Conservation (phyloP, 495 filamentous ascomycete genomes). For the Hyaloscypha finlandica region DNA sequence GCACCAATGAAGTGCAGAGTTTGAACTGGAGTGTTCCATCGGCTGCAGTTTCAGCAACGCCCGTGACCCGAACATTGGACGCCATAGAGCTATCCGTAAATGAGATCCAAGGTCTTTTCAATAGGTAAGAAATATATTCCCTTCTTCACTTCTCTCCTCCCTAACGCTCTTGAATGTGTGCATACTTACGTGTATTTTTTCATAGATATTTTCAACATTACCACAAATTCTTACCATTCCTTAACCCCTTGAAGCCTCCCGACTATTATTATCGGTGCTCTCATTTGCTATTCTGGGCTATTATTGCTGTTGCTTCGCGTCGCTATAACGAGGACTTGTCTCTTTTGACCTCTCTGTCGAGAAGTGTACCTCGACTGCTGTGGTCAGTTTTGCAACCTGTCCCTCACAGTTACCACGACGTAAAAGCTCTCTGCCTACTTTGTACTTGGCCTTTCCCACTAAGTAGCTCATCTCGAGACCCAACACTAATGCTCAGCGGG, state of each 20-base stretch:
- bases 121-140: slow-evolving; percentile 44
- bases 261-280: slow-evolving; percentile 72
- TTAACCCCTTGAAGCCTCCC: slow-evolving; percentile 66
- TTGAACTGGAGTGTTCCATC: background rate
- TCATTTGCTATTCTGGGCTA: slow-evolving; percentile 83
- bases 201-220: slow-evolving; percentile 68
- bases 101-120: slow-evolving; percentile 68
- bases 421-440: slow-evolving; percentile 82
- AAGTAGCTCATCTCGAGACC: slow-evolving; percentile 77
- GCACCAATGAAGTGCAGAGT: background rate
- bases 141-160: background rate
- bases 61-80: slow-evolving; percentile 59
- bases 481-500: slow-evolving; percentile 82
- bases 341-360: slow-evolving; percentile 66
- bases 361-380: slow-evolving; percentile 68
- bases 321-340: slow-evolving; percentile 64
- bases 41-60: slow-evolving; percentile 24
- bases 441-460: slow-evolving; percentile 89
- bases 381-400: slow-evolving; percentile 79
- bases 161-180: background rate
- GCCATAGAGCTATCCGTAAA: slow-evolving; percentile 68
- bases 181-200: too few species aligned
- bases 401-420: slow-evolving; percentile 83
- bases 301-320: slow-evolving; percentile 76
- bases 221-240: slow-evolving; percentile 79